These are phyloP conservation scores for Alternaria sp. DNA, from an alignment of 2,329 filamentous ascomycete species.

Conservation along the genomic window DNA sequence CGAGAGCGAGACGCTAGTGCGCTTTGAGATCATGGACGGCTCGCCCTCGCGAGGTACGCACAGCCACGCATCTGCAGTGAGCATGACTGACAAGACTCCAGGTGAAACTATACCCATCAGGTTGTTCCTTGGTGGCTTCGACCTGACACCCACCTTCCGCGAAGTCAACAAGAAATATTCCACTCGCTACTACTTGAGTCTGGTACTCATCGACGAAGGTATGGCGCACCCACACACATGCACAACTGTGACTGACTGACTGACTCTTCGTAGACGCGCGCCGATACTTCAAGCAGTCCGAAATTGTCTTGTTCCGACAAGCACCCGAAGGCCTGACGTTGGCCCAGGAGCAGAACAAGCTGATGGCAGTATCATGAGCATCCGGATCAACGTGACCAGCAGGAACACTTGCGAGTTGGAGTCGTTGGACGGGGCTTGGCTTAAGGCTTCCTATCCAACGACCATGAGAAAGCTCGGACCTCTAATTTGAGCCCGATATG, in stretches of 20 bases:
- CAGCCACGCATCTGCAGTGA: not conserved
- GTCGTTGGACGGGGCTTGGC: not conserved
- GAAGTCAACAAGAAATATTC: conserved; percentile 99
- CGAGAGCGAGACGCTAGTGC: conserved; percentile 96
- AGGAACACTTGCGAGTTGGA: not conserved
- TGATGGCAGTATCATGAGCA: conserved; percentile 50
- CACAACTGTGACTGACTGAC: conserved; percentile 20
- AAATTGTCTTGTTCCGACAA: conserved; percentile 96
- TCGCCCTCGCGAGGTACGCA: conserved; percentile 88
- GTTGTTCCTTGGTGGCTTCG: conserved; percentile 96
- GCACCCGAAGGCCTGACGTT: conserved; percentile 61
- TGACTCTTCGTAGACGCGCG: conserved; percentile 75
- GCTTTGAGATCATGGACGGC: conserved; percentile 99
- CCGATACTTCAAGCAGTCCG: conserved; percentile 98
- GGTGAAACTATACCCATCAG: conserved; percentile 94
- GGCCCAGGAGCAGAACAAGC: conserved; percentile 58
- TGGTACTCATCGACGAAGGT: conserved; percentile 97
- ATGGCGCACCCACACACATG: conserved; percentile 18
- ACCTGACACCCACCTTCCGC: conserved; percentile 96
- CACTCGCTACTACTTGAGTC: conserved; percentile 94
- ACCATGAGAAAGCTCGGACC: not conserved
- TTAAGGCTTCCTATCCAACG: not conserved
- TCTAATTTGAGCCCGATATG: not conserved
- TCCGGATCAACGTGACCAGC: not conserved
- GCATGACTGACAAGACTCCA: conserved; percentile 46